phyloP scores from a whole-genome alignment of 2,329 filamentous ascomycete genomes.

The Coniochaeta sp. region DNA sequence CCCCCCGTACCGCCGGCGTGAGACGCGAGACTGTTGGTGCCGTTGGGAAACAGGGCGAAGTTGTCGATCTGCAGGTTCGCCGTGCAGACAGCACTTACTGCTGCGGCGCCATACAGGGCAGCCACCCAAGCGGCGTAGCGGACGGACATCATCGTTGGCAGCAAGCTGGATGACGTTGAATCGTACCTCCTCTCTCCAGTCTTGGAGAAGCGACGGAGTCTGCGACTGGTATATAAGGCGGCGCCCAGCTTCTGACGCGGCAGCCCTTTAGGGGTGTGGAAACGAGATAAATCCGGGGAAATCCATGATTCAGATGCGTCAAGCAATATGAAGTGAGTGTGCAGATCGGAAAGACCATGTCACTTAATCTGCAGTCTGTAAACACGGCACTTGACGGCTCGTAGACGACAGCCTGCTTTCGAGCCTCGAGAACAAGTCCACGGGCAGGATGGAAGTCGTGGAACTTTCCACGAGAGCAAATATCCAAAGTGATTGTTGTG shows the following conservation, averaged over 20 bases:
- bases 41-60: background rate
- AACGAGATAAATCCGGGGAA: background rate
- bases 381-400: background rate
- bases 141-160: background rate
- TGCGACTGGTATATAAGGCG: background rate
- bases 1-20: background rate
- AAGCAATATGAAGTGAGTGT: background rate
- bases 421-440: background rate
- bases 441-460: background rate
- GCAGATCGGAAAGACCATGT: background rate
- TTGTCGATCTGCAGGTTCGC: slow-evolving; percentile 1
- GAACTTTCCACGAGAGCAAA: slow-evolving; percentile 1
- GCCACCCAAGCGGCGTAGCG: background rate
- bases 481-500: background rate
- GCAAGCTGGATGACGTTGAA: background rate
- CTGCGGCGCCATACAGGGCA: slow-evolving; percentile 1
- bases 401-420: background rate
- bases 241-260: background rate
- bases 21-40: background rate
- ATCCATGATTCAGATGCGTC: background rate
- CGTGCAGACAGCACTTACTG: background rate
- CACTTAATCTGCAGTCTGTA: background rate
- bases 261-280: background rate
- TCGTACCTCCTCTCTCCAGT: background rate
- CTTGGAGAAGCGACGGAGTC: background rate